phyloP scores from a whole-genome alignment of 345 rosid species.

The Mangifera indica region DNA sequence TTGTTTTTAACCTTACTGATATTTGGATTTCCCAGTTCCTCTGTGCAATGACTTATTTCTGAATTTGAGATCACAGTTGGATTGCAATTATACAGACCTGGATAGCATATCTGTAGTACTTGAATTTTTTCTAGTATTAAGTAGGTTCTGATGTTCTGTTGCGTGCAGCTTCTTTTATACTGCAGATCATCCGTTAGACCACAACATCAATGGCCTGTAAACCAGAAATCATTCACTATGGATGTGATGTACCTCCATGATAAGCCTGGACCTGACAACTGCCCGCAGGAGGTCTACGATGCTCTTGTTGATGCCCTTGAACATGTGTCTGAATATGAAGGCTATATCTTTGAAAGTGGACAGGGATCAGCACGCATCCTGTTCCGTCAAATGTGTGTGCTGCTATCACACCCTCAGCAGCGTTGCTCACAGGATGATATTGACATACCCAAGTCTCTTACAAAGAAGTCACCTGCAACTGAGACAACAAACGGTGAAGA shows the following conservation, averaged over 20 bases:
- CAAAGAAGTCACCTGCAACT: slow-evolving; percentile 50
- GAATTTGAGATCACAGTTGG: neutral
- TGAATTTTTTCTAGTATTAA: neutral
- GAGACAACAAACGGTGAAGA: slow-evolving; percentile 56
- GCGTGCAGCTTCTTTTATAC: slow-evolving; percentile 61
- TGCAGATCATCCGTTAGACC: slow-evolving; percentile 81
- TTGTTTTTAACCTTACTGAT: neutral
- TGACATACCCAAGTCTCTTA: slow-evolving; percentile 73
- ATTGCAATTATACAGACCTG: neutral
- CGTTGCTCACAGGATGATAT: slow-evolving; percentile 71
- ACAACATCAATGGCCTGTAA: slow-evolving; percentile 65
- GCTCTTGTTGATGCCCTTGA: slow-evolving; percentile 77
- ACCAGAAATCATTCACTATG: slow-evolving; percentile 76
- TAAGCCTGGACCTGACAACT: slow-evolving; percentile 85
- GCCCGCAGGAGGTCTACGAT: slow-evolving; percentile 87
- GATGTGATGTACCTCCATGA: slow-evolving; percentile 94
- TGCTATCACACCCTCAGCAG: slow-evolving; percentile 85
- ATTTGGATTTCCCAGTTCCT: neutral
- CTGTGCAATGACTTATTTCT: neutral
- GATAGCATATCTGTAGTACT: neutral
- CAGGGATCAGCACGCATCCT: slow-evolving; percentile 65
- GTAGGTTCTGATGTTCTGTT: neutral
- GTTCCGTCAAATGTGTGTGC: slow-evolving; percentile 60
- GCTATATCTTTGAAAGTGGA: slow-evolving; percentile 81
- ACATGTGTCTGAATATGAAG: slow-evolving; percentile 76